Base-by-base conservation (phyloP, 176 grass and related monocot genomes). In the Puya raimondii region DNA sequence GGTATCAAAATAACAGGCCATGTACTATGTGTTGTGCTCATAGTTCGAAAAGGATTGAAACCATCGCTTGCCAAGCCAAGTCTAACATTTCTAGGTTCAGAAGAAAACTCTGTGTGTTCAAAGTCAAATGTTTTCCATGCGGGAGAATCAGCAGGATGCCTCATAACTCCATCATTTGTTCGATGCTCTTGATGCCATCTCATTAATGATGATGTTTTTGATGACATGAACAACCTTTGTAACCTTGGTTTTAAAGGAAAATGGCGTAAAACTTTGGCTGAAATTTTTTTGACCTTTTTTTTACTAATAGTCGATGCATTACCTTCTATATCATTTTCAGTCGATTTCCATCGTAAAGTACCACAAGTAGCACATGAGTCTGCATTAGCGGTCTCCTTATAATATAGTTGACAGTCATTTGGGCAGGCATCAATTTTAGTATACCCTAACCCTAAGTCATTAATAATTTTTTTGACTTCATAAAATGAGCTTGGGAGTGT, bases 341-440 rank as follows among this genome's bases (percentile, higher is more conserved):
- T 9, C 5, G 20, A 15, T 51, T 76, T 76, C n/a, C 63, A 76
- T 11, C 73, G 49, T 1, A 42, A 63, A 27, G n/a, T 11, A 48
- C 29, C 50, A 49, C 73, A 76, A 22, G 12, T 76, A 1, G 48
- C 21, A 14, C 63, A 76, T 63, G 49, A 18, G 3, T 21, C 6
- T 66, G 65, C 49, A 16, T 17, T 66, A 48, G 13, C 16, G n/a
- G 63, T 49, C 17, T 75, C 72, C 25, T 76, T 76, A 27, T 13
- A 50, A 75, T 66, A 51, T 66, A 68, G 29, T 50, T 75, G 73
- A 59, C 73, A 85, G 42, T 81, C 23, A 10, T 72, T 63, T 9
- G 26, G 67, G 50, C 72, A 85, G 10, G 72, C 72, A 80, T 81
- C 72, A 2, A 85, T 80, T 57, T 85, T 81, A 2, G 2, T 12